Evolutionary conservation across 306 rosid genomes (phyloP).

Genomic region (cucumber (Cucumis sativus)): DNA sequence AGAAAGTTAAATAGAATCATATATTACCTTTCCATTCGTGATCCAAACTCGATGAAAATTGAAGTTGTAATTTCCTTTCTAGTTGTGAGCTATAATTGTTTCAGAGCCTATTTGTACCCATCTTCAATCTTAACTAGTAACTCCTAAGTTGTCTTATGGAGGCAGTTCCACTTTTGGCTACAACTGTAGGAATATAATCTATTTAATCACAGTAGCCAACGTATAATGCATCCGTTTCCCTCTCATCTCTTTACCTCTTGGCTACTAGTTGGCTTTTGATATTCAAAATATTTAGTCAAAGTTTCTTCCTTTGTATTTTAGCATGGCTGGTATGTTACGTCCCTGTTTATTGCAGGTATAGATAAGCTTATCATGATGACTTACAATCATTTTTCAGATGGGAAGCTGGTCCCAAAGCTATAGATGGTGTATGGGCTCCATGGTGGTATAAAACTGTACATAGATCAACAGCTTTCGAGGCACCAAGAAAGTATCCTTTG

Average conservation of each 20-base stretch:
- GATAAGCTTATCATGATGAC: conserved; percentile 13
- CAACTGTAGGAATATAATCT: not conserved
- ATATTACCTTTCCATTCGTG: not conserved
- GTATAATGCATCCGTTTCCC: not conserved
- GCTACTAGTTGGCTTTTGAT: not conserved
- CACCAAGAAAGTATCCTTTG: conserved; percentile 39
- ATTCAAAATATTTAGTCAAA: not conserved
- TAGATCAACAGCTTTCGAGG: conserved; percentile 46
- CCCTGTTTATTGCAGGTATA: conserved; percentile 7
- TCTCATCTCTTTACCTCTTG: not conserved
- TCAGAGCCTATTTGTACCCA: not conserved
- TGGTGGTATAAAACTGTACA: conserved; percentile 70
- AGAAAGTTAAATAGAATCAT: not conserved
- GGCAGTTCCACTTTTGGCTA: not conserved
- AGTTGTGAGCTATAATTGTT: not conserved
- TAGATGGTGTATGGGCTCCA: conserved; percentile 81
- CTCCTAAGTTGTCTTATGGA: not conserved
- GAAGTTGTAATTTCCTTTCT: not conserved
- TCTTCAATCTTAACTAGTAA: not conserved
- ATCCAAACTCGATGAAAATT: not conserved
- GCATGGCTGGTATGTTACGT: not conserved
- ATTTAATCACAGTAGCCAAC: not conserved
- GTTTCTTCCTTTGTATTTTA: not conserved
- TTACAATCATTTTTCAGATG: conserved; percentile 39
- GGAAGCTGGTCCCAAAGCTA: conserved; percentile 66